Evolutionary conservation across 2,329 filamentous ascomycete species (phyloP).

Genomic region (Colletotrichum sidae): DNA sequence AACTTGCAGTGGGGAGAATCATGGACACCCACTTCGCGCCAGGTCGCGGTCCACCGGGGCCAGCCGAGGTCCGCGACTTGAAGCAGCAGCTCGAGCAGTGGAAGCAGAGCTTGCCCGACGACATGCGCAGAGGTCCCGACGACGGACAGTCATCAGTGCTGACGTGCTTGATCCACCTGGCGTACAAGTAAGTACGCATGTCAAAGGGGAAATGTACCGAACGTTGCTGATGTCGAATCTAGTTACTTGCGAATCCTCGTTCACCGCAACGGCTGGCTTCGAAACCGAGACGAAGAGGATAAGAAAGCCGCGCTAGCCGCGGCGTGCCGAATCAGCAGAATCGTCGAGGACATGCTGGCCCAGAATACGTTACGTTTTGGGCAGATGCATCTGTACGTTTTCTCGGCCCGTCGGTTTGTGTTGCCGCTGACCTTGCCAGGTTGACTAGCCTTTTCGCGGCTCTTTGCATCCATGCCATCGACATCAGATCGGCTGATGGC

Average conservation of each 20-base stretch:
- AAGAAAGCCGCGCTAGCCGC: constrained; percentile 46
- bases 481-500: constrained; percentile 47
- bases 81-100: constrained; percentile 47
- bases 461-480: constrained; percentile 52
- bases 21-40: constrained; percentile 52
- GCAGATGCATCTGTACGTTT: constrained; percentile 51
- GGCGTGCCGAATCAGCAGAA: constrained; percentile 50
- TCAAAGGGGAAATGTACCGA: no score
- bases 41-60: constrained; percentile 44
- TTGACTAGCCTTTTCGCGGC: constrained; percentile 53
- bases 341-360: constrained; percentile 52
- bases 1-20: constrained; percentile 45
- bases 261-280: constrained; percentile 49
- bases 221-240: background rate
- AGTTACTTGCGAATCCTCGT: constrained; percentile 52
- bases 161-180: constrained; percentile 51
- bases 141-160: constrained; percentile 49
- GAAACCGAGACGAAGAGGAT: constrained; percentile 43
- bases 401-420: background rate
- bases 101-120: constrained; percentile 48
- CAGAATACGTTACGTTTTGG: constrained; percentile 49
- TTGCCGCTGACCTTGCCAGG: constrained; percentile 31
- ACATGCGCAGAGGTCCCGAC: constrained; percentile 45
- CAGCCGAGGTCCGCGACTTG: constrained; percentile 44
- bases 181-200: constrained; percentile 51